Percentiles rank a stretch among this genome's conserved stretches.
These are phyloP conservation scores for Colletotrichum orchidophilum DNA, from an alignment of 2,329 filamentous ascomycete species.

Conservation along the genomic window DNA sequence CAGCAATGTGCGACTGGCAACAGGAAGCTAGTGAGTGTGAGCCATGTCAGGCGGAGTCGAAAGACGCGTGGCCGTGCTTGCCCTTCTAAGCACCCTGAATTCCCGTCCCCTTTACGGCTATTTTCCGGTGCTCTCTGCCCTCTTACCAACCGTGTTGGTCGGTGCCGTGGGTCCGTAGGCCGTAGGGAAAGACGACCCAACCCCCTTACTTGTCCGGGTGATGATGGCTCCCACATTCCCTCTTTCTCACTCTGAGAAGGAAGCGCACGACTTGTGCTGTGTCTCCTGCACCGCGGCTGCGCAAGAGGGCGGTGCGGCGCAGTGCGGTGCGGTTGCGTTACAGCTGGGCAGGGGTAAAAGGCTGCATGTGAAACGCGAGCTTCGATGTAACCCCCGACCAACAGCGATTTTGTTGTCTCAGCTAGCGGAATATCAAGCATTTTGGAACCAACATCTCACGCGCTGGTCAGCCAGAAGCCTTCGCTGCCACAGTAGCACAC, in stretches of 20 bases:
- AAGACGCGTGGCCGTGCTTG: constrained; percentile 24
- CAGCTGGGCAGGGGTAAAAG: not conserved
- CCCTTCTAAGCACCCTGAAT: constrained; percentile 6
- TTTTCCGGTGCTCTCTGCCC: not conserved
- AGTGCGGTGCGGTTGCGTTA: not conserved
- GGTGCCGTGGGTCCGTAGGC: not conserved
- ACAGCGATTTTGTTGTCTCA: not conserved
- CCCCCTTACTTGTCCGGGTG: too few relatives aligned
- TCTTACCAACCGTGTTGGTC: not conserved
- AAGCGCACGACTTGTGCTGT: not conserved
- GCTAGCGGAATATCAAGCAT: constrained; percentile 30
- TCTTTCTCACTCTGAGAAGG: not conserved
- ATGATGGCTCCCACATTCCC: not conserved
- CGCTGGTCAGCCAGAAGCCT: not conserved
- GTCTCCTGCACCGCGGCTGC: not conserved
- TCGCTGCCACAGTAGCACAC: not conserved
- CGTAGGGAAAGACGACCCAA: not conserved
- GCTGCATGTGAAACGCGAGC: not conserved
- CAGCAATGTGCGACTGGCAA: not conserved
- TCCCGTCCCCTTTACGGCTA: not conserved
- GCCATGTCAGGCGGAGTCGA: constrained; percentile 18
- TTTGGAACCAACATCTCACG: constrained; percentile 30
- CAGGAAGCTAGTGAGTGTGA: not conserved
- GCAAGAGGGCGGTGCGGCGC: not conserved
- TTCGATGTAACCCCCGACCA: not conserved